A percentile compares a stretch with the other conserved stretches of the same genome.
Conservation (phyloP, 768 basidiomycete genomes). For the Termitomyces sp. region DNA sequence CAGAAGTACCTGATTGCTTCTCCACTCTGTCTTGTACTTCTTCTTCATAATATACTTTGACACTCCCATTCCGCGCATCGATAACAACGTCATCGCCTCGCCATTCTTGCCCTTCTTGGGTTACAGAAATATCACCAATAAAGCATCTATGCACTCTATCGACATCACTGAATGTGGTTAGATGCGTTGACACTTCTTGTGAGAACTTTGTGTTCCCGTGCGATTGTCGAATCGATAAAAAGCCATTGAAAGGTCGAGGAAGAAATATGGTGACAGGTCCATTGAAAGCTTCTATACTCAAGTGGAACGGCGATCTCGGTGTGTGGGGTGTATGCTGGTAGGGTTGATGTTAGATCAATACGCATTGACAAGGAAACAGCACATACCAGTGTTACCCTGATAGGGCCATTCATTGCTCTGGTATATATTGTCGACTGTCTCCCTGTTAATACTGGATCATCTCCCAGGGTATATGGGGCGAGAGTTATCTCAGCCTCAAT, state of each 20-base stretch:
- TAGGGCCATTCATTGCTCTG: conserved; percentile 21
- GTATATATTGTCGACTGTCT: conserved; percentile 14
- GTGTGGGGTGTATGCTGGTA: conserved; percentile 14
- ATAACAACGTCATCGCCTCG: conserved; percentile 28
- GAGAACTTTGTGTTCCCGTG: conserved; percentile 27
- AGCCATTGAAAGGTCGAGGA: conserved; percentile 36
- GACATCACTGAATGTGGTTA: conserved; percentile 27
- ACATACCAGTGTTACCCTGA: conserved; percentile 19
- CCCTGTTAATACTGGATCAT: background rate
- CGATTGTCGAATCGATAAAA: conserved; percentile 19
- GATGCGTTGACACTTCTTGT: conserved; percentile 15
- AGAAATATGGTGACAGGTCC: conserved; percentile 27
- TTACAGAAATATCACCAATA: conserved; percentile 26
- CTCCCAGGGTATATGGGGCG: conserved; percentile 9
- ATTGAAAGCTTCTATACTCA: conserved; percentile 18
- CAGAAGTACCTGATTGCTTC: conserved; percentile 15
- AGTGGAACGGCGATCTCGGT: conserved; percentile 17
- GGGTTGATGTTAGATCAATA: background rate
- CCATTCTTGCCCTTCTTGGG: conserved; percentile 19
- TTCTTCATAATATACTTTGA: conserved; percentile 30
- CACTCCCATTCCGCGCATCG: conserved; percentile 27
- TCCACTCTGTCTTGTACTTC: conserved; percentile 17
- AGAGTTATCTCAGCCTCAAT: conserved; percentile 37
- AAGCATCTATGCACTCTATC: conserved; percentile 25
- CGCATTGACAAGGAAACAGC: background rate